Percentiles rank a stretch among this genome's conserved stretches.
These are phyloP conservation scores for Podospora conica DNA, from an alignment of 495 filamentous ascomycete species.

Conservation along the genomic window DNA sequence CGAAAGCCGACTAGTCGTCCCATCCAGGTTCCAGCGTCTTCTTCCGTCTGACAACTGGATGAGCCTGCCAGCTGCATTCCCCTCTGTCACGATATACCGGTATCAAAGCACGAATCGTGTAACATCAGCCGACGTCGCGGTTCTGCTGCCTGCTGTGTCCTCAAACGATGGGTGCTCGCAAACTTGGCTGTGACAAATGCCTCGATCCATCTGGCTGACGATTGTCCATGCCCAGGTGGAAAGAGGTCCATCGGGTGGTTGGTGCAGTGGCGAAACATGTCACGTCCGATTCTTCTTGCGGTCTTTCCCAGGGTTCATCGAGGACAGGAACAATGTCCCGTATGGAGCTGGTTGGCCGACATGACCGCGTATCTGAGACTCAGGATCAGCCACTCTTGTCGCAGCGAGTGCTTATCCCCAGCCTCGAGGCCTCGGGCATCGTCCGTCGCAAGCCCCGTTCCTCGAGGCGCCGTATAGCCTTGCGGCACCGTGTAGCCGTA, in stretches of 20 bases:
- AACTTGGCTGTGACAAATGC: not conserved
- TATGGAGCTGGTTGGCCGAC: not conserved
- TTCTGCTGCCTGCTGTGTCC: not conserved
- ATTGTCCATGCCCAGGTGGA: not conserved
- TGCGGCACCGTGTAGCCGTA: not conserved
- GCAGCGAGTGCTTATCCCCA: not conserved
- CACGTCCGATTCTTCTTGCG: not conserved
- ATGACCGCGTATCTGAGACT: not conserved
- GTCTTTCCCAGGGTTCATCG: not conserved
- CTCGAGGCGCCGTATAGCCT: not conserved
- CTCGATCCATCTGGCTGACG: not conserved
- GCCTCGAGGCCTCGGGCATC: not conserved
- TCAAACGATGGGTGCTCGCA: not conserved
- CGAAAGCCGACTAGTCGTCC: not conserved
- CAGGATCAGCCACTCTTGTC: not conserved
- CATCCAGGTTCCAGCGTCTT: not conserved
- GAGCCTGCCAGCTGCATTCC: not conserved
- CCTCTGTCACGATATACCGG: not conserved
- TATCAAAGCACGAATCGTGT: not conserved
- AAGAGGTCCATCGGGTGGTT: not conserved
- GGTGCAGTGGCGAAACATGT: not conserved
- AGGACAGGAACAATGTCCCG: not conserved
- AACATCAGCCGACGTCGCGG: not conserved
- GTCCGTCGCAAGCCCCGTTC: not conserved
- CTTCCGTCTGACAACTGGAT: not conserved